These are phyloP conservation scores for Clavariopsis aquatica DNA, from an alignment of 495 filamentous ascomycete genomes.

Conservation along the genomic window DNA sequence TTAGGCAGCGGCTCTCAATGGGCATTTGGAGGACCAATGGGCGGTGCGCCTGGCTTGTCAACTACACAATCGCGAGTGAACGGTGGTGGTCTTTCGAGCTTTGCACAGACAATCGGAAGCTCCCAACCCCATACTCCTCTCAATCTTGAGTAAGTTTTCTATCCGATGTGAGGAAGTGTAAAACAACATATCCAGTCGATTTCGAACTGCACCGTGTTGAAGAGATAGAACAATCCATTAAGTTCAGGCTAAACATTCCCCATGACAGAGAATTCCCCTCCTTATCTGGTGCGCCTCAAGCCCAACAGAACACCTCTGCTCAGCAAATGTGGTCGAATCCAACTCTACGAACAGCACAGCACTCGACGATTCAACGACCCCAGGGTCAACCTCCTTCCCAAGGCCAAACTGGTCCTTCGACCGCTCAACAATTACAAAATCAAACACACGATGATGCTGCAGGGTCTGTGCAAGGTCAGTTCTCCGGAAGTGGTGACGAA, in stretches of 20 bases:
- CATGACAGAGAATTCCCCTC: conserved; percentile 76
- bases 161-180: conserved; percentile 16
- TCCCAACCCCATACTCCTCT: conserved; percentile 74
- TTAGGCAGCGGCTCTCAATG: conserved; percentile 35
- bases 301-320: conserved; percentile 57
- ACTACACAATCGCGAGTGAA: conserved; percentile 63
- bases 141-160: conserved; percentile 74
- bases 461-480: conserved; percentile 55
- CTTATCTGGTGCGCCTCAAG: conserved; percentile 69
- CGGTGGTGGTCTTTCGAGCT: conserved; percentile 62
- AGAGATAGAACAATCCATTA: background rate
- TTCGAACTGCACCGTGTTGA: background rate
- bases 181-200: background rate
- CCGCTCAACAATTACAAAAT: conserved; percentile 55
- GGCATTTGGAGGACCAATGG: conserved; percentile 60
- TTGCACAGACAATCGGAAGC: conserved; percentile 77
- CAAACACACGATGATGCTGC: conserved; percentile 51
- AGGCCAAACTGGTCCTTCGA: conserved; percentile 17
- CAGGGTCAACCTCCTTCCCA: conserved; percentile 42
- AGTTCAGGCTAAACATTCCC: conserved; percentile 17
- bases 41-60: conserved; percentile 61
- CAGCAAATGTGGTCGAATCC: conserved; percentile 70
- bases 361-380: conserved; percentile 66
- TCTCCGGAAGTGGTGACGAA: conserved; percentile 58
- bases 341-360: conserved; percentile 58